These are phyloP conservation scores for Spathaspora hagerdaliae DNA, from an alignment of 805 yeast genomes.

Conservation along the genomic window DNA sequence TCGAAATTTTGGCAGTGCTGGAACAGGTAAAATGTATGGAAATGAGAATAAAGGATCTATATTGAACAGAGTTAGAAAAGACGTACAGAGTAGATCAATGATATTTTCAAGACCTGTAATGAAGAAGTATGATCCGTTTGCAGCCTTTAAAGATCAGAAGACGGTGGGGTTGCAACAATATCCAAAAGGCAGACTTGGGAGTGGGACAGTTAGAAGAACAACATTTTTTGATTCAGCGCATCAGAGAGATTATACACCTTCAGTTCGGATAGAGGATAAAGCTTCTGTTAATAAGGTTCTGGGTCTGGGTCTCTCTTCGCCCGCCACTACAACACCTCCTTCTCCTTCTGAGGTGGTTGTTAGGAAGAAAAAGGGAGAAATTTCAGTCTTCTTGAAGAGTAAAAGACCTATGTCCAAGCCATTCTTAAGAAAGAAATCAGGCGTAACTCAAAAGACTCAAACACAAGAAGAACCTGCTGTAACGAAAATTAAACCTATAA, in stretches of 20 bases:
- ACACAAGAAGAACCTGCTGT: conserved; percentile 7
- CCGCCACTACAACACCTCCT: background rate
- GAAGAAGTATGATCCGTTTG: conserved; percentile 21
- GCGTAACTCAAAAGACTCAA: conserved; percentile 1
- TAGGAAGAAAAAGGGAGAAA: conserved; percentile 8
- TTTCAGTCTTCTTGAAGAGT: conserved; percentile 8
- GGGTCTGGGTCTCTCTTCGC: no score
- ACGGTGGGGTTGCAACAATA: background rate
- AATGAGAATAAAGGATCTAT: conserved; percentile 20
- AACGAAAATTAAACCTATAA: conserved; percentile 18
- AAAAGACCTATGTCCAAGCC: conserved; percentile 4
- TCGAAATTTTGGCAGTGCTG: conserved; percentile 3
- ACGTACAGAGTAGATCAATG: conserved; percentile 29
- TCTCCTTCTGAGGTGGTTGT: background rate
- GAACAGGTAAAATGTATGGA: conserved; percentile 9
- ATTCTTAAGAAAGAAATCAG: background rate
- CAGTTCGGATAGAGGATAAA: no score
- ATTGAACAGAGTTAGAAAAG: conserved; percentile 30
- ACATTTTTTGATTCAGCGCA: background rate
- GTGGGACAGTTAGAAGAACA: conserved; percentile 1
- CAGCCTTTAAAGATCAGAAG: conserved; percentile 13
- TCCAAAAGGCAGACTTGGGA: background rate
- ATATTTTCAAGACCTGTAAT: conserved; percentile 22
- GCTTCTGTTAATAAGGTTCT: background rate
- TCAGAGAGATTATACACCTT: background rate